Percentiles rank a stretch among this genome's conserved stretches.
phyloP scores from a whole-genome alignment of 805 yeast species.

The Diddensiella caesifluorescens region DNA sequence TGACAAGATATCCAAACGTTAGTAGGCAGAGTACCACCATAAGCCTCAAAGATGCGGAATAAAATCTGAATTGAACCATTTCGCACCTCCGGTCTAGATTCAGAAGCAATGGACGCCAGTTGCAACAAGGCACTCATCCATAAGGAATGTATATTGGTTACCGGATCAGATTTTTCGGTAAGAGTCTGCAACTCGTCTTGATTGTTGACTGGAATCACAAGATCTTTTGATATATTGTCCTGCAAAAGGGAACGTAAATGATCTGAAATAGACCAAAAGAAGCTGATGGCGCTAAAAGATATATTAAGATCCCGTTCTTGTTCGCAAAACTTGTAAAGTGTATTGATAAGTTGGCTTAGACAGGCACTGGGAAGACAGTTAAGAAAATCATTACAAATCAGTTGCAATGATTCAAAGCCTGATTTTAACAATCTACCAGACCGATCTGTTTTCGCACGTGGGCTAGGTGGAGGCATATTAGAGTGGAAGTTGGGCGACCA shows the following conservation, averaged over 20 bases:
- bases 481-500: conserved; percentile 2
- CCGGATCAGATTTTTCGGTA: conserved; percentile 10
- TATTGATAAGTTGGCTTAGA: conserved; percentile 60
- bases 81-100: conserved; percentile 70
- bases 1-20: conserved; percentile 62
- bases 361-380: conserved; percentile 64
- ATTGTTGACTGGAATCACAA: conserved; percentile 16
- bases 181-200: conserved; percentile 25
- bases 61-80: conserved; percentile 89
- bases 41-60: conserved; percentile 73
- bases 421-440: conserved; percentile 50
- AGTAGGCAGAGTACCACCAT: conserved; percentile 49
- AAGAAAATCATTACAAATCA: conserved; percentile 81
- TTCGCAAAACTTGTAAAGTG: conserved; percentile 62
- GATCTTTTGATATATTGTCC: conserved; percentile 18
- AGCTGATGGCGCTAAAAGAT: conserved; percentile 85
- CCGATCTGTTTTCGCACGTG: conserved; percentile 32
- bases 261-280: conserved; percentile 90
- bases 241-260: conserved; percentile 40
- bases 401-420: conserved; percentile 76
- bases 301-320: conserved; percentile 76
- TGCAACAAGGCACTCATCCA: conserved; percentile 63
- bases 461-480: neutral
- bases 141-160: conserved; percentile 34
- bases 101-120: conserved; percentile 59